phyloP scores from a whole-genome alignment of 2,329 filamentous ascomycete genomes.

The Cladophialophora chaetospira region DNA sequence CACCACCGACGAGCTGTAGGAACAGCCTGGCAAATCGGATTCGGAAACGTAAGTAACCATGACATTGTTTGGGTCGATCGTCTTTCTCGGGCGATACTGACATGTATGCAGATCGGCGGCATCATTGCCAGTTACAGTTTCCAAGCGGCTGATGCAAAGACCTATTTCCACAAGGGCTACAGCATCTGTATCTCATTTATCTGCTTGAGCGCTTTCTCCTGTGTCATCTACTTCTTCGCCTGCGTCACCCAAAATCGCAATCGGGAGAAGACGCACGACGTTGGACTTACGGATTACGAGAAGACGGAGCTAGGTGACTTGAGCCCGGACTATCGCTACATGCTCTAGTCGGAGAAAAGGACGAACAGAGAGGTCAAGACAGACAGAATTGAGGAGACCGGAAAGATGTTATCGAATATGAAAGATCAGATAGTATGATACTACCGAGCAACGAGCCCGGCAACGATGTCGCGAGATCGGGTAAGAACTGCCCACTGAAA shows the following conservation, averaged over 20 bases:
- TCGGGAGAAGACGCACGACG: constrained; percentile 38
- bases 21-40: constrained; percentile 53
- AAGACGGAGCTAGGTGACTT: constrained; percentile 34
- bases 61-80: no score
- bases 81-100: no score
- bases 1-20: constrained; percentile 54
- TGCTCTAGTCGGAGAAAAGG: constrained; percentile 20
- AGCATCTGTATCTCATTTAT: constrained; percentile 34
- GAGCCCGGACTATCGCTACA: constrained; percentile 33
- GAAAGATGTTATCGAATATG: not conserved
- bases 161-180: constrained; percentile 34
- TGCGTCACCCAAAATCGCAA: constrained; percentile 45
- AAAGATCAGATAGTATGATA: no score
- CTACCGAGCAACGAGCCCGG: no score
- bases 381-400: not conserved
- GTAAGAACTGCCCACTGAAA: no score
- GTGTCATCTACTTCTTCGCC: constrained; percentile 42
- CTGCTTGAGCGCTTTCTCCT: constrained; percentile 34
- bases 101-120: constrained; percentile 51
- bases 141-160: constrained; percentile 39
- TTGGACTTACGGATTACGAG: constrained; percentile 34
- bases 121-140: constrained; percentile 57
- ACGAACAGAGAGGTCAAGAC: not conserved
- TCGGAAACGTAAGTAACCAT: constrained; percentile 39
- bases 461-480: no score